Evolutionary conservation across 108 stramenopile genomes (phyloP).

Genomic region (Stephanodiscus triporus): DNA sequence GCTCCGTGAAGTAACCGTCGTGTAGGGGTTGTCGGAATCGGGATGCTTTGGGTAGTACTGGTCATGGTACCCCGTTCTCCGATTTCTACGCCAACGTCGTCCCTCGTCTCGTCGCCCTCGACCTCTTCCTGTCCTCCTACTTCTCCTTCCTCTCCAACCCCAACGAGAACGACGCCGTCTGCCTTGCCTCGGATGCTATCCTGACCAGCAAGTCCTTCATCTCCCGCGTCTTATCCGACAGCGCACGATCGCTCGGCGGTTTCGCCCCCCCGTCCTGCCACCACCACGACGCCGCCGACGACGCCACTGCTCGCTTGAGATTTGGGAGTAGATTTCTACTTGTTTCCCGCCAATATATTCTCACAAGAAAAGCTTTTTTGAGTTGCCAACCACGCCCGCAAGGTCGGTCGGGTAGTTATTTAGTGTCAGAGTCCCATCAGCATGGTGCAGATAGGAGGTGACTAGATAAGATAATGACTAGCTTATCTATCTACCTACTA

Average conservation of each 20-base stretch:
- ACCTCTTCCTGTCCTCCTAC: constrained; percentile 26
- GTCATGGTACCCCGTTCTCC: constrained; percentile 64
- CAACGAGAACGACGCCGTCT: constrained; percentile 47
- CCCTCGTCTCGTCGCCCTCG: constrained; percentile 2
- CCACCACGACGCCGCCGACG: constrained; percentile 21
- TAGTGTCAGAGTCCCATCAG: no score
- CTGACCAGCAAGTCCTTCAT: constrained; percentile 39
- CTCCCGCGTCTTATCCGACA: constrained; percentile 29
- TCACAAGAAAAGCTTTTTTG: no score
- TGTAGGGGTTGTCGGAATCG: constrained; percentile 87
- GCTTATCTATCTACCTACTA: no score
- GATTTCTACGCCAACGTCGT: constrained; percentile 43
- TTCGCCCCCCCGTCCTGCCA: constrained; percentile 7
- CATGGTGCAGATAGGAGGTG: no score
- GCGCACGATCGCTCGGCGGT: constrained; percentile 3
- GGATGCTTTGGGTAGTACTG: constrained; percentile 69
- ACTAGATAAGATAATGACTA: no score
- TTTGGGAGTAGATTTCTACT: no score
- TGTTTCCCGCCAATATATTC: no score
- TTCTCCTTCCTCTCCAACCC: constrained; percentile 51
- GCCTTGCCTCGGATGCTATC: constrained; percentile 52
- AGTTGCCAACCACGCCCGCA: no score
- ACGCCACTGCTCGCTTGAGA: no score
- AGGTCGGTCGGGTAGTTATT: no score
- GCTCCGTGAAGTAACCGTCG: constrained; percentile 86